Conservation (phyloP, 176 grass and related monocot genomes). For the Eragrostis nindensis region DNA sequence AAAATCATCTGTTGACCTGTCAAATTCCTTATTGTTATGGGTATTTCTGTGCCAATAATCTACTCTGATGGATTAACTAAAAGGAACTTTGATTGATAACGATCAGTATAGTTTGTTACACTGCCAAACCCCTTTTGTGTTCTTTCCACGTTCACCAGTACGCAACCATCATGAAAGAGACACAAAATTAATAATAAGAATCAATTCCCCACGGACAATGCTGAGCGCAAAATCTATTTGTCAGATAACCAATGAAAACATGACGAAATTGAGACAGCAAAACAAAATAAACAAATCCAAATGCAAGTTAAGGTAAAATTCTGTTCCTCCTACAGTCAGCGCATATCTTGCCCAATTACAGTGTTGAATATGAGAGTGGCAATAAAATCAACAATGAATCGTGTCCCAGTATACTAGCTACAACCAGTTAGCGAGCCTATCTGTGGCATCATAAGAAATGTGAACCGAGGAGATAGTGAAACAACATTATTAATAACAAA, state of each 20-base stretch:
- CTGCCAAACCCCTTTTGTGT: neutral
- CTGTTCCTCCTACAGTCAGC: neutral
- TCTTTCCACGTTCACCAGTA: neutral
- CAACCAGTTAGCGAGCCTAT: neutral
- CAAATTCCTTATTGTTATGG: slow-evolving; percentile 16
- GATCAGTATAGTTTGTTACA: slow-evolving; percentile 6
- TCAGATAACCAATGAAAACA: slow-evolving; percentile 1
- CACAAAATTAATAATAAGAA: slow-evolving; percentile 7
- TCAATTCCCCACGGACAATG: neutral
- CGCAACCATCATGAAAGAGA: neutral
- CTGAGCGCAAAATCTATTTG: neutral
- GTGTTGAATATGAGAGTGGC: neutral
- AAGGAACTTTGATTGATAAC: slow-evolving; percentile 18
- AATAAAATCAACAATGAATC: neutral
- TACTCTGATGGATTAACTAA: slow-evolving; percentile 3
- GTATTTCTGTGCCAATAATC: slow-evolving; percentile 16
- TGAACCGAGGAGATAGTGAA: slow-evolving; percentile 14
- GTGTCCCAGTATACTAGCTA: neutral
- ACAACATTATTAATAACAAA: neutral
- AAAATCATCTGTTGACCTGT: slow-evolving; percentile 8
- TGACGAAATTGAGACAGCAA: neutral
- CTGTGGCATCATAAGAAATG: slow-evolving; percentile 18
- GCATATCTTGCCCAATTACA: neutral
- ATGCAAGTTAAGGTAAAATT: neutral
- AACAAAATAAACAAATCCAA: neutral